Evolutionary conservation across 2,329 filamentous ascomycete species (phyloP).

Genomic region (Pseudomassariella vexata): DNA sequence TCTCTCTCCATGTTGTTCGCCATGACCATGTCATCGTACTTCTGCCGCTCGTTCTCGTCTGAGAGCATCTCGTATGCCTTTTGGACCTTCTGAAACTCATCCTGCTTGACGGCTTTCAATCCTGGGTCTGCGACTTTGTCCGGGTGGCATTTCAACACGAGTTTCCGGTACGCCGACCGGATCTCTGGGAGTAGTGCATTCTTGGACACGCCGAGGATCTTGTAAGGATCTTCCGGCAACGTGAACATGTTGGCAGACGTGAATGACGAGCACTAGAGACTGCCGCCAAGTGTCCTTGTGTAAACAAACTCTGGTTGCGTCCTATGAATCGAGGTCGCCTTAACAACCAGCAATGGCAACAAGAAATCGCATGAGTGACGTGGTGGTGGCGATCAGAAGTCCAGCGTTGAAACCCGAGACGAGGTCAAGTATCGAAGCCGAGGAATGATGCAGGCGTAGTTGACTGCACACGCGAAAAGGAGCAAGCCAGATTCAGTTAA

Average conservation of each 20-base stretch:
- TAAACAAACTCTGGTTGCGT: too few species aligned
- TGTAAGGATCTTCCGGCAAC: conserved; percentile 70
- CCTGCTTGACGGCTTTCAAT: conserved; percentile 70
- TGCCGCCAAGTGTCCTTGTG: neutral
- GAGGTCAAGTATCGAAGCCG: too few species aligned
- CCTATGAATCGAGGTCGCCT: too few species aligned
- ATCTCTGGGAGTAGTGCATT: conserved; percentile 68
- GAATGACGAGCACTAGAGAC: conserved; percentile 2
- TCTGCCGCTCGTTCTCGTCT: conserved; percentile 64
- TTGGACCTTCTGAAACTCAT: conserved; percentile 89
- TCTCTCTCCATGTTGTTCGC: conserved; percentile 39
- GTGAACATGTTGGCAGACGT: conserved; percentile 37
- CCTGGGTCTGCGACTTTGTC: conserved; percentile 81
- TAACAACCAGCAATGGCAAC: too few species aligned
- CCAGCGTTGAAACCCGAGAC: too few species aligned
- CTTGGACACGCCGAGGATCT: conserved; percentile 65
- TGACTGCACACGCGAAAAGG: conserved; percentile 8
- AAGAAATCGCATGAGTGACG: too few species aligned
- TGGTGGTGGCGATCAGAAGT: too few species aligned
- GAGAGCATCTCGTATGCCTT: conserved; percentile 87
- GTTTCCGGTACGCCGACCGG: conserved; percentile 75
- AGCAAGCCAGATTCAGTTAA: conserved; percentile 26
- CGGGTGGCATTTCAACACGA: conserved; percentile 82
- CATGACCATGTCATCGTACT: conserved; percentile 69
- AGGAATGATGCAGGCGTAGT: conserved; percentile 1